Evolutionary conservation across 305 asterid genomes (phyloP).

Genomic region (Coffea humblotiana): DNA sequence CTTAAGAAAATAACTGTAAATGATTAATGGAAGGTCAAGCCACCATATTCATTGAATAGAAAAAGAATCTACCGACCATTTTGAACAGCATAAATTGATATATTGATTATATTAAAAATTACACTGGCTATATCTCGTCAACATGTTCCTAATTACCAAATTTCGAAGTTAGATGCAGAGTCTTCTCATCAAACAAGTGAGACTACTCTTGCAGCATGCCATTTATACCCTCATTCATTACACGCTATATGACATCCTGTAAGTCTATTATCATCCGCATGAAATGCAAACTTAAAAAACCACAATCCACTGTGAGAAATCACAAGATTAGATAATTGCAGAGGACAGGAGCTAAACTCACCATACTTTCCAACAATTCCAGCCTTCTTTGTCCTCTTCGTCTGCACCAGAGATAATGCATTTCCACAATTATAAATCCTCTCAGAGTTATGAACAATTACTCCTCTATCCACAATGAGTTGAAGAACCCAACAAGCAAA

Average conservation of each 20-base stretch:
- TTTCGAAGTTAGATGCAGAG: neutral
- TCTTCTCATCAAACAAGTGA: neutral
- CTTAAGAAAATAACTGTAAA: neutral
- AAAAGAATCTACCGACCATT: neutral
- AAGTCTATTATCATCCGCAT: neutral
- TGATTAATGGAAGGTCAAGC: neutral
- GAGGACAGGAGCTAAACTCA: conserved; percentile 17
- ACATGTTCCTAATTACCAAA: neutral
- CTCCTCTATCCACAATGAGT: neutral
- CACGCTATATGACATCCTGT: neutral
- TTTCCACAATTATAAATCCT: neutral
- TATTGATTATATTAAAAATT: neutral
- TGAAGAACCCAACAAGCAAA: neutral
- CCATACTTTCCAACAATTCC: conserved; percentile 52
- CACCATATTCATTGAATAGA: neutral
- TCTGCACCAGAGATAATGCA: conserved; percentile 18
- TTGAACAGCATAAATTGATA: neutral
- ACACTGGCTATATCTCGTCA: neutral
- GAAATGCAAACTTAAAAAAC: neutral
- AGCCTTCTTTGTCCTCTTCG: conserved; percentile 52
- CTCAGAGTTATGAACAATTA: neutral
- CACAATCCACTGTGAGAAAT: neutral
- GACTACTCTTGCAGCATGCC: neutral
- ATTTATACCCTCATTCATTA: neutral
- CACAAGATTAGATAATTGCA: neutral